Base-by-base conservation (phyloP, 805 yeast genomes). In the Yamadazyma sp. region DNA sequence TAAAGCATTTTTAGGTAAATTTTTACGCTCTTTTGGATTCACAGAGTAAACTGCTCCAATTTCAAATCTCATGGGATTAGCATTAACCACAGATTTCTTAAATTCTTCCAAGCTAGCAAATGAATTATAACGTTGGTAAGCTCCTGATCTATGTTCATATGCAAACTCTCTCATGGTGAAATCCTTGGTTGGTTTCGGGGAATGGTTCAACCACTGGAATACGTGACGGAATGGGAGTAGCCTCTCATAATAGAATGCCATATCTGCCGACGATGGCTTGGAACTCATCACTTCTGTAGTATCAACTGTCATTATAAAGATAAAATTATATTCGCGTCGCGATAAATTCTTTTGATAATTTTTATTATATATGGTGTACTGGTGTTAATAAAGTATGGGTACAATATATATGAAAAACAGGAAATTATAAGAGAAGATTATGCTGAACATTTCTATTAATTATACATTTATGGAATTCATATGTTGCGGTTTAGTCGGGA, bases 151-250 rank as follows among this genome's bases (percentile, higher is more conserved):
- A 50, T 82, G 80, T 40, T 91, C 96, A 68, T 83, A 87, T 2
- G 98, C 98, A 55, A 93, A 82, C 56, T 93, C 98, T 45, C 98
- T 74, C 74, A 85, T 78, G 13, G 86, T 76, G 62, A 91, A 89
- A 54, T 86, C 93, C 15, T 73, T 65, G 13, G 78, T 71, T 7
- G 93, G 82, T 29, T 75, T 76, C 2, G 82, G 86, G 3, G 94
- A 80, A 56, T 89, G 98, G 54, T 80, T 85, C 32, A 91, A 65
- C 98, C 98, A 91, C 43, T 76, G 81, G 61, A 82, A 89, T n/a
- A 89, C 65, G 23, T 77, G 70, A 44, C 80, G 73, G 64, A 84
- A 86, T 4, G 97, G 97, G 27, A 86, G 72, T 25, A 84, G 60
- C 17, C 78, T 59, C 43, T 78, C 78, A 53, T 86, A 86, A 57